Conservation (phyloP, 1,284 basidiomycete genomes). For the Melampsora larici-populina region DNA sequence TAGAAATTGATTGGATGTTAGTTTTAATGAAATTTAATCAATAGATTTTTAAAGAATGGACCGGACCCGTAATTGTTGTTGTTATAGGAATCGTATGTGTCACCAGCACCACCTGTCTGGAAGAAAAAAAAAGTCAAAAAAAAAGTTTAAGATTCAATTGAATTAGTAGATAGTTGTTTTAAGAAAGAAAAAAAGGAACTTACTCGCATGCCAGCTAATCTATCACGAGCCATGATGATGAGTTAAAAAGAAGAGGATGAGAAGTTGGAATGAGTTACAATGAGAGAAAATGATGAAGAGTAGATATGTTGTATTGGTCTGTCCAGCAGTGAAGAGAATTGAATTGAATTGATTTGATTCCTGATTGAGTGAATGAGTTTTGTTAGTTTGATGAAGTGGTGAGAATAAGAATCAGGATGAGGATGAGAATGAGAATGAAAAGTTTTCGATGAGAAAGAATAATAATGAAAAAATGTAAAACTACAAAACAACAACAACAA, state of each 20-base stretch:
- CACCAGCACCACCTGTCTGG: not conserved
- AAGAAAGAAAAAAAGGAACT: not conserved
- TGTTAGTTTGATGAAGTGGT: too few species aligned
- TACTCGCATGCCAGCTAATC: constrained; percentile 25
- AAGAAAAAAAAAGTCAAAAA: not conserved
- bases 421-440: too few species aligned
- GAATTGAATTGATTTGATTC: too few species aligned
- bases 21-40: not conserved
- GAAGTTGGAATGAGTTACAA: not conserved
- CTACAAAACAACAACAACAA: too few species aligned
- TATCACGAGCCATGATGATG: constrained; percentile 31
- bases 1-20: not conserved
- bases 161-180: not conserved
- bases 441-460: too few species aligned
- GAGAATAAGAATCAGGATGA: too few species aligned
- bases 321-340: too few species aligned
- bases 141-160: not conserved
- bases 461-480: too few species aligned
- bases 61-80: not conserved
- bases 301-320: too few species aligned
- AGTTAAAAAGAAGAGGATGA: not conserved
- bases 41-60: not conserved
- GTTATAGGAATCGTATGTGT: constrained; percentile 29
- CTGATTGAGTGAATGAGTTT: too few species aligned
- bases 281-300: too few species aligned